Conservation (phyloP, 768 basidiomycete genomes). For the Trametes coccinea region DNA sequence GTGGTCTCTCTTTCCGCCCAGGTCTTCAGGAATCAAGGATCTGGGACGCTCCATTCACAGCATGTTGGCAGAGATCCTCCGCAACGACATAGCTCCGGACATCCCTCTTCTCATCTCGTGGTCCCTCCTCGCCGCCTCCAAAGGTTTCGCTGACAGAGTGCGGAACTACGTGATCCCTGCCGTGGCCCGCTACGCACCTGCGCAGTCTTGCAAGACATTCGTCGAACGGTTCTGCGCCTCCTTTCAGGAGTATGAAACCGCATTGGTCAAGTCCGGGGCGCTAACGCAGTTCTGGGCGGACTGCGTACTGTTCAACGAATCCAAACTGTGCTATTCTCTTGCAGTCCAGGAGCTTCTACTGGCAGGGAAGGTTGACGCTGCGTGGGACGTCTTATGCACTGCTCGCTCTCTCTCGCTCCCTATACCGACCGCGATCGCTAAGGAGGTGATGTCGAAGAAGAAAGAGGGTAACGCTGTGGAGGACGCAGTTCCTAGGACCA, state of each 20-base stretch:
- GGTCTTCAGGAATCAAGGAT: neutral
- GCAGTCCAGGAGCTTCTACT: slow-evolving; percentile 45
- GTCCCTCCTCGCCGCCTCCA: slow-evolving; percentile 44
- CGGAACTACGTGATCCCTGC: slow-evolving; percentile 33
- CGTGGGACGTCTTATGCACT: slow-evolving; percentile 47
- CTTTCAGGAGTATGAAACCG: neutral
- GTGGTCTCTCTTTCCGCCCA: slow-evolving; percentile 43
- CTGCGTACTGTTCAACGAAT: neutral
- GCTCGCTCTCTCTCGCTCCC: slow-evolving; percentile 36
- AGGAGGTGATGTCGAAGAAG: neutral
- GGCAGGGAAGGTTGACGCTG: slow-evolving; percentile 40
- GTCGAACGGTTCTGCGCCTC: slow-evolving; percentile 31
- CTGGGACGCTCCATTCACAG: slow-evolving; percentile 24
- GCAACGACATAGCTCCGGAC: slow-evolving; percentile 31
- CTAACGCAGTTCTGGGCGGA: neutral
- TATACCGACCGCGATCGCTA: slow-evolving; percentile 25
- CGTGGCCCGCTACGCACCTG: slow-evolving; percentile 46
- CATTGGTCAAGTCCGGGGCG: neutral
- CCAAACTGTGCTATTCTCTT: slow-evolving; percentile 32
- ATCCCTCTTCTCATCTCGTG: slow-evolving; percentile 43
- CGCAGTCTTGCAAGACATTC: slow-evolving; percentile 39
- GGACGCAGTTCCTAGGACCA: no score
- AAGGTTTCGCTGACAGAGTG: slow-evolving; percentile 40
- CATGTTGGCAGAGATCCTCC: slow-evolving; percentile 38
- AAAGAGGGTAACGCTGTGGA: no score